Base-by-base conservation (phyloP, 441 rosid genomes). In the Capsella rubella region DNA sequence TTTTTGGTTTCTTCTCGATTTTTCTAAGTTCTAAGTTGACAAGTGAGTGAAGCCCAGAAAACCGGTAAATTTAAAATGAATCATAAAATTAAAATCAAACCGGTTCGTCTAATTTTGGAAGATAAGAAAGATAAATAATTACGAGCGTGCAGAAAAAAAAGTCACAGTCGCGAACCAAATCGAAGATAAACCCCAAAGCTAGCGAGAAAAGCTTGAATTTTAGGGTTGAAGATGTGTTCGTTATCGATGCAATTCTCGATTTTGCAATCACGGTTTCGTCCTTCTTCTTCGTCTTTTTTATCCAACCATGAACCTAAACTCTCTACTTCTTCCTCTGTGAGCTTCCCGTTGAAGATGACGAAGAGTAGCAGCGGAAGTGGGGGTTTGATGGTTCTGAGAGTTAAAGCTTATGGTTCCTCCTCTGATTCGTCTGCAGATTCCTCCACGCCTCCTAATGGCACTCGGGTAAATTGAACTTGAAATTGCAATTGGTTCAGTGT, bases 371-470 rank as follows among this genome's bases (percentile, higher is more conserved):
- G 46, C 16, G 14, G 68, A 37, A 72, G 32, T 25, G 69, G 77
- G 53, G 83, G 78, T 54, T 80, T 84, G 71, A 0, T 58, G 45
- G 71, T 60, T 45, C 39, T 67, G 60, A 86, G 87, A 74, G 77
- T 62, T 60, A 76, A 82, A 82, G 90, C 97, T 28, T 85, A 87
- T 66, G 91, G 79, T 82, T 84, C 96, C 66, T 72, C 86, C 66
- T 73, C 86, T 18, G 79, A 78, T 74, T 56, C 85, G 2, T 72
- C 87, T 61, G 81, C 87, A 40, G 92, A 92, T 45, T 81, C 91
- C 66, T 34, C 37, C 37, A 34, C 37, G 37, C 37, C 37, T 34
- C 37, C 37, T 6, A 88, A 83, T 64, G 90, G 95, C 75, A 43
- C 86, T 74, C 43, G 82, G 97, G 99, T 92, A 83, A 56, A 43